Evolutionary conservation across 1,284 basidiomycete genomes (phyloP).

Genomic region (Exobasidium rhododendri): DNA sequence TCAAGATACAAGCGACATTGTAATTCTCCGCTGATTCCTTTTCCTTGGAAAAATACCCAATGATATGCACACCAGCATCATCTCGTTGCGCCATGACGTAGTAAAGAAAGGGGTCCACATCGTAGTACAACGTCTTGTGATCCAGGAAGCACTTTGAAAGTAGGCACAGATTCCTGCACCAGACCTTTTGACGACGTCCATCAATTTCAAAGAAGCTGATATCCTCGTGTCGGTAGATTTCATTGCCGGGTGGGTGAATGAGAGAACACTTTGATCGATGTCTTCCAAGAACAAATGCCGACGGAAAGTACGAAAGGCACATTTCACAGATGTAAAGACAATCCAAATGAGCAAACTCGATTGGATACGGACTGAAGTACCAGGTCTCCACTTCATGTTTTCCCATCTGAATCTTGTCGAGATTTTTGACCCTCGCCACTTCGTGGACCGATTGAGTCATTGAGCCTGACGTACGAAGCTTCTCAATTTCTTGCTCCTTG

Average conservation of each 20-base stretch:
- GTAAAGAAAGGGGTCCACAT: conserved; percentile 98
- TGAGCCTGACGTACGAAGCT: conserved; percentile 90
- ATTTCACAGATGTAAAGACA: conserved; percentile 98
- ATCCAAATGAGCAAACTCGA: conserved; percentile 93
- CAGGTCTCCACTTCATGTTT: conserved; percentile 94
- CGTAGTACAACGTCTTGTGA: conserved; percentile 98
- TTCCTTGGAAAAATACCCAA: conserved; percentile 99
- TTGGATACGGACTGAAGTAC: conserved; percentile 99
- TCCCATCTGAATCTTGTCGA: conserved; percentile 94
- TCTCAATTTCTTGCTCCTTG: conserved; percentile 98
- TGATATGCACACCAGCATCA: conserved; percentile 84
- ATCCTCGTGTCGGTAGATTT: conserved; percentile 86
- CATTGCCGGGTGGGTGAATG: conserved; percentile 94
- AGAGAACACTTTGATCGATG: conserved; percentile 89
- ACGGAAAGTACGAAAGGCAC: conserved; percentile 61
- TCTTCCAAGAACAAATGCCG: conserved; percentile 55
- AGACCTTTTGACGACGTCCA: conserved; percentile 96
- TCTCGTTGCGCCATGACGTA: conserved; percentile 94
- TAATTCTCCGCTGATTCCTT: conserved; percentile 86
- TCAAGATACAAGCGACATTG: conserved; percentile 99
- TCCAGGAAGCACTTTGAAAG: conserved; percentile 99
- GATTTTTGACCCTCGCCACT: conserved; percentile 94
- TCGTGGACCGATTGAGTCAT: conserved; percentile 99
- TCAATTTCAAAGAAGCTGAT: conserved; percentile 97
- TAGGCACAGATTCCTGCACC: conserved; percentile 98